A percentile compares a stretch with the other conserved stretches of the same genome.
Conservation (phyloP, 2,329 filamentous ascomycete genomes). For the Curvularia spicifera region DNA sequence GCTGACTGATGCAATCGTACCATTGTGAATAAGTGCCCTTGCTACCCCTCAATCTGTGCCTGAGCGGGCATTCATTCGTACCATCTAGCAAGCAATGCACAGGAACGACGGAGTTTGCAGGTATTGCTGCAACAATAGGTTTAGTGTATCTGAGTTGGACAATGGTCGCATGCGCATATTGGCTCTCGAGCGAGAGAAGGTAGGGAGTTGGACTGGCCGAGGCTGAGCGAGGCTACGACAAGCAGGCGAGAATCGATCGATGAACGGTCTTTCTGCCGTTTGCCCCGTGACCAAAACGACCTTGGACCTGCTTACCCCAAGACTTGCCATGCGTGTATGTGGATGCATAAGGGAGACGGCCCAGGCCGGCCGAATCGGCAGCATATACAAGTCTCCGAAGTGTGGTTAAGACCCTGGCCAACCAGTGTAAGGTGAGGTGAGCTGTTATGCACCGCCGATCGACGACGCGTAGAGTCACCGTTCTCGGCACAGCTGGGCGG, state of each 20-base stretch:
- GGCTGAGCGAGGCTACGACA: slow-evolving; percentile 1
- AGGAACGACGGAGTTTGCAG: neutral
- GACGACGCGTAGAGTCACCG: neutral
- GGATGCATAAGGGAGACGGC: neutral
- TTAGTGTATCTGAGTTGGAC: neutral
- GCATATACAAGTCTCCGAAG: neutral
- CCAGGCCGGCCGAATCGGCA: slow-evolving; percentile 6
- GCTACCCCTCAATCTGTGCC: slow-evolving; percentile 16
- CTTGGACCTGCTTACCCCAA: slow-evolving; percentile 4
- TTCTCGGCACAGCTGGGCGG: neutral
- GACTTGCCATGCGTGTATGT: neutral
- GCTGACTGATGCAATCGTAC: slow-evolving; percentile 12
- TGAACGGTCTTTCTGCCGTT: slow-evolving; percentile 6
- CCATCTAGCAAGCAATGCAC: slow-evolving; percentile 7
- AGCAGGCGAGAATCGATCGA: slow-evolving; percentile 11
- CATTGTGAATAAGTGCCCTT: slow-evolving; percentile 17
- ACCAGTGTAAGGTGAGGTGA: neutral
- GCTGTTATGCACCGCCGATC: neutral
- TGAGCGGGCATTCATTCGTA: slow-evolving; percentile 9
- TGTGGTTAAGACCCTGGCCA: neutral
- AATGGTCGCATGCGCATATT: slow-evolving; percentile 17
- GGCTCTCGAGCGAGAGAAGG: neutral
- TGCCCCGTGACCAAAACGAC: slow-evolving; percentile 7
- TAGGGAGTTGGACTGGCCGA: neutral
- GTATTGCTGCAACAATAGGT: slow-evolving; percentile 8